Evolutionary conservation across 1,284 basidiomycete genomes (phyloP).

Genomic region (Trametes pubescens): DNA sequence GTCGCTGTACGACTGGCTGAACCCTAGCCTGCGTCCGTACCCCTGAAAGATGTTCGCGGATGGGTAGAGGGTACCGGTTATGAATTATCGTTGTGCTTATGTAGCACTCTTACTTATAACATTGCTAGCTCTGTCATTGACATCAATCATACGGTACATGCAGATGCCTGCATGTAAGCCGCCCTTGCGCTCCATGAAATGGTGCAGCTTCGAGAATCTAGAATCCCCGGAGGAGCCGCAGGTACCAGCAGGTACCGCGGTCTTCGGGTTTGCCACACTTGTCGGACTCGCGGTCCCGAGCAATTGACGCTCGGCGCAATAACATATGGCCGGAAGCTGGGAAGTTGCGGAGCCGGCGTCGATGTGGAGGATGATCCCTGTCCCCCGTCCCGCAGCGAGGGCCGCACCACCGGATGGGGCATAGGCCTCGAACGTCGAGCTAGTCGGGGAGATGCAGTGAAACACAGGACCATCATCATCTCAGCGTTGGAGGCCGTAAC

Average conservation of each 20-base stretch:
- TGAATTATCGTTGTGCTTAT: background rate
- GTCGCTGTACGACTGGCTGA: conserved; percentile 40
- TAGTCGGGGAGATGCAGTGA: too few species aligned
- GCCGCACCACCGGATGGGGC: too few species aligned
- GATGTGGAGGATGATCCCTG: background rate
- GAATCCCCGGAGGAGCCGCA: background rate
- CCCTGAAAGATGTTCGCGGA: conserved; percentile 1
- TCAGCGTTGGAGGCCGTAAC: too few species aligned
- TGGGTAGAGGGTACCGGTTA: background rate
- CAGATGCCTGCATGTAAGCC: too few species aligned
- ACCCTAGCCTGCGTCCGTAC: conserved; percentile 37
- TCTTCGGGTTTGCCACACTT: background rate
- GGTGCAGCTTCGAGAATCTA: background rate
- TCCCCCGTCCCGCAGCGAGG: background rate
- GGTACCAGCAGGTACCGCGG: background rate
- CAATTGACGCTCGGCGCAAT: background rate
- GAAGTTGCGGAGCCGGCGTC: background rate
- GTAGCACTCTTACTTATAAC: too few species aligned
- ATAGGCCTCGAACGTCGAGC: background rate
- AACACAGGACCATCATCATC: too few species aligned
- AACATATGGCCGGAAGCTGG: background rate
- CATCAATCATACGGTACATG: too few species aligned
- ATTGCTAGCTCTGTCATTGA: background rate
- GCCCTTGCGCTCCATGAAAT: too few species aligned
- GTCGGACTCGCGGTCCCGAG: background rate